Evolutionary conservation across 768 basidiomycete genomes (phyloP).

Genomic region (Trametes cubensis): DNA sequence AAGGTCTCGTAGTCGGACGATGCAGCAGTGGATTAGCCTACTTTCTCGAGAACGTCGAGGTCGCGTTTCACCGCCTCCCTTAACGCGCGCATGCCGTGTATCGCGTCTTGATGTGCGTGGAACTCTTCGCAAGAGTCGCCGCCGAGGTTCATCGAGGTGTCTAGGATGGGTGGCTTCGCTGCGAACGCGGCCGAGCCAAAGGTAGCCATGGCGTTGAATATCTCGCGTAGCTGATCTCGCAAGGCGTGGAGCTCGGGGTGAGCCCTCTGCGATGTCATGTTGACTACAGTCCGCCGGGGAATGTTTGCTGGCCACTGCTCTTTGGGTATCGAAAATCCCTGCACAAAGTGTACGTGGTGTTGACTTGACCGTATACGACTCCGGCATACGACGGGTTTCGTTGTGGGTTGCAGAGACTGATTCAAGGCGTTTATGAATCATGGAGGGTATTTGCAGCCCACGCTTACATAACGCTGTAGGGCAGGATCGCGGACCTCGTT

Average conservation of each 20-base stretch:
- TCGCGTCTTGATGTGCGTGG: constrained; percentile 22
- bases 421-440: no score
- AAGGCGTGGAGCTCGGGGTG: constrained; percentile 33
- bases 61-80: constrained; percentile 49
- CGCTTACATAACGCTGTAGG: not conserved
- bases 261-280: not conserved
- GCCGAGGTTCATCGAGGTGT: constrained; percentile 34
- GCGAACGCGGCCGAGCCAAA: constrained; percentile 29
- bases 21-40: constrained; percentile 18
- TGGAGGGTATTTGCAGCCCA: no score
- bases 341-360: no score
- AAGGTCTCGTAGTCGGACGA: not conserved
- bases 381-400: no score
- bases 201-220: constrained; percentile 31
- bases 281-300: no score
- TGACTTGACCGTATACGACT: no score
- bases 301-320: no score
- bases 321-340: no score
- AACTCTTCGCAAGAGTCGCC: constrained; percentile 16
- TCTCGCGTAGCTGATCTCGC: constrained; percentile 31
- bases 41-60: constrained; percentile 45
- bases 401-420: no score
- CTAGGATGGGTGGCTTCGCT: constrained; percentile 38
- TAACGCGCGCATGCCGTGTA: constrained; percentile 46
- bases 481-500: no score